Conservation (phyloP, 495 filamentous ascomycete genomes). For the Aspergillus sclerotiicarbonarius region DNA sequence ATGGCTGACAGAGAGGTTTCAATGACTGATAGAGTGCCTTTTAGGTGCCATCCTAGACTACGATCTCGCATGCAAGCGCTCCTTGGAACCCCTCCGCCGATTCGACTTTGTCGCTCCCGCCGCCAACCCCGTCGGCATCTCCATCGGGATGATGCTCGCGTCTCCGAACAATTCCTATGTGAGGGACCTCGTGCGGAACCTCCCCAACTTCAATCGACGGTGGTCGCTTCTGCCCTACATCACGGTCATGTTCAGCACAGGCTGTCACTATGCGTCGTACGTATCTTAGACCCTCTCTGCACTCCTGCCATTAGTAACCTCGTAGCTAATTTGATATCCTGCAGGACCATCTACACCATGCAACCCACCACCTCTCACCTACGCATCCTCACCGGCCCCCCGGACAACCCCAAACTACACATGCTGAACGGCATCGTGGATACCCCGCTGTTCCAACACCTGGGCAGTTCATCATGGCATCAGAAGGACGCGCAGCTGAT, state of each 20-base stretch:
- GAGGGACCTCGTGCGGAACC: slow-evolving; percentile 4
- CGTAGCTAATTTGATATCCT: background rate
- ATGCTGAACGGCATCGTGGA: slow-evolving; percentile 43
- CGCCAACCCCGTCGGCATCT: slow-evolving; percentile 13
- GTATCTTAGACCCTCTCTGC: background rate
- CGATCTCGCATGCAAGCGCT: slow-evolving; percentile 11
- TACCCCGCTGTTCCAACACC: slow-evolving; percentile 43
- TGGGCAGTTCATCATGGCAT: slow-evolving; percentile 48
- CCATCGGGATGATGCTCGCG: slow-evolving; percentile 12
- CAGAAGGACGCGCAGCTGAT: slow-evolving; percentile 33
- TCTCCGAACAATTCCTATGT: slow-evolving; percentile 10
- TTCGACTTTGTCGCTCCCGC: slow-evolving; percentile 15
- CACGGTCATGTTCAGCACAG: slow-evolving; percentile 15
- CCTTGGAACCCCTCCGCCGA: slow-evolving; percentile 10
- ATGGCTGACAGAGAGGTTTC: too few relatives aligned
- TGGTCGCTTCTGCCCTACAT: slow-evolving; percentile 10
- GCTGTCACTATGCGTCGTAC: slow-evolving; percentile 16
- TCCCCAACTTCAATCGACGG: slow-evolving; percentile 10
- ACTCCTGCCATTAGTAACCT: background rate
- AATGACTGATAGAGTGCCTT: too few relatives aligned
- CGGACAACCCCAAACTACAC: slow-evolving; percentile 28
- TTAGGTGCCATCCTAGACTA: slow-evolving; percentile 9
- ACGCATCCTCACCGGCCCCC: slow-evolving; percentile 36
- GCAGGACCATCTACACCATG: slow-evolving; percentile 32
- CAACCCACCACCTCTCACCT: slow-evolving; percentile 28